Conservation (phyloP, 371 early-diverging fungal genomes). For the Mortierella sp. region DNA sequence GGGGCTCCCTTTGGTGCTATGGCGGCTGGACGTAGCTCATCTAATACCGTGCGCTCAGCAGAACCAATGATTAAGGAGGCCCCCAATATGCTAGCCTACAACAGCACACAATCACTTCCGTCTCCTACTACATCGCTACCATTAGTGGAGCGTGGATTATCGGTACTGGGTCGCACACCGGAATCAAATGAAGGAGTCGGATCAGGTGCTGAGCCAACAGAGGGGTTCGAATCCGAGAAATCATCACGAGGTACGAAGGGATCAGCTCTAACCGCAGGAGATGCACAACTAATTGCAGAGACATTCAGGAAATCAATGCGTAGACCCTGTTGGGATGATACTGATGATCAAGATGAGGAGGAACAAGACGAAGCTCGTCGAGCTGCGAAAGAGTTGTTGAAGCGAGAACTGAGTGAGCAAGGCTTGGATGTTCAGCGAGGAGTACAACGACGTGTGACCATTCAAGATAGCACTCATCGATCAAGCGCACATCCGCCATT, state of each 20-base stretch:
- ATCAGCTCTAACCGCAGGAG: conserved; percentile 28
- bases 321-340: conserved; percentile 42
- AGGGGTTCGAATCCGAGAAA: not conserved
- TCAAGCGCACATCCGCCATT: conserved; percentile 24
- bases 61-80: conserved; percentile 40
- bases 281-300: conserved; percentile 50
- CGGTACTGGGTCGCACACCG: conserved; percentile 5
- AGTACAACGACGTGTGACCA: conserved; percentile 48
- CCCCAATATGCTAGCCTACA: conserved; percentile 20
- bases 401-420: conserved; percentile 47
- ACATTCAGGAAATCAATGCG: conserved; percentile 54
- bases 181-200: not conserved
- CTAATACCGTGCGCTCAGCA: conserved; percentile 34
- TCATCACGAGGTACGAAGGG: conserved; percentile 9
- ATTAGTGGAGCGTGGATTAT: conserved; percentile 25
- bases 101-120: not conserved
- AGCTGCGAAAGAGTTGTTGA: conserved; percentile 38
- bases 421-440: conserved; percentile 47
- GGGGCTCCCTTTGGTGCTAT: conserved; percentile 14
- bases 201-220: conserved; percentile 3
- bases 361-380: conserved; percentile 33
- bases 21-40: conserved; percentile 29
- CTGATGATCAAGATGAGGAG: conserved; percentile 24
- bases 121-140: conserved; percentile 11
- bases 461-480: conserved; percentile 27